phyloP scores from a whole-genome alignment of 1,284 basidiomycete genomes.

The Nidula niveotomentosa region DNA sequence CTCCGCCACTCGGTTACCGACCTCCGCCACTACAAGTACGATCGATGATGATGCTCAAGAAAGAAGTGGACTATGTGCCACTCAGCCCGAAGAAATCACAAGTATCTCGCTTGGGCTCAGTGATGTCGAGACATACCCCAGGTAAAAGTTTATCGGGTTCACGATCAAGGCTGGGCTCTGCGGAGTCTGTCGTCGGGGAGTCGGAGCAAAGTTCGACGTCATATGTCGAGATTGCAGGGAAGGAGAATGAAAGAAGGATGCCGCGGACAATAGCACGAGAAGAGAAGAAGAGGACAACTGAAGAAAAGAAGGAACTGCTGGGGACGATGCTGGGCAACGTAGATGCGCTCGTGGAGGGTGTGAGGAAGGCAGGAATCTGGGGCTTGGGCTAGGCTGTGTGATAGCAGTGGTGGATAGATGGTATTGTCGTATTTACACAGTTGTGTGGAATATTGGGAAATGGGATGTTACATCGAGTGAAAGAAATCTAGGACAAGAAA shows the following conservation, averaged over 20 bases:
- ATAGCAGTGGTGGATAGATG: background rate
- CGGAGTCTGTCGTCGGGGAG: slow-evolving; percentile 5
- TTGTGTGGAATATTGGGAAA: too few relatives aligned
- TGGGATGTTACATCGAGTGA: too few relatives aligned
- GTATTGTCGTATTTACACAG: background rate
- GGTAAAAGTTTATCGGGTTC: slow-evolving; percentile 17
- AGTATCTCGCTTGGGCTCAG: slow-evolving; percentile 9
- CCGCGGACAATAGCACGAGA: background rate
- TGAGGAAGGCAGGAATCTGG: slow-evolving; percentile 83
- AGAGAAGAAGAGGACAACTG: slow-evolving; percentile 54
- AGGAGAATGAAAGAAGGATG: background rate
- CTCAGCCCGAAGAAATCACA: slow-evolving; percentile 61
- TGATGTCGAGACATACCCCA: slow-evolving; percentile 11
- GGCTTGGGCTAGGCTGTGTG: slow-evolving; percentile 40
- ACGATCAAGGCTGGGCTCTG: slow-evolving; percentile 10
- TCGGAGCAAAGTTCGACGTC: background rate
- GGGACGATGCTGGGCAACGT: slow-evolving; percentile 86
- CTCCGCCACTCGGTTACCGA: slow-evolving; percentile 27
- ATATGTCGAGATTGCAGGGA: background rate
- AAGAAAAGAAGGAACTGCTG: slow-evolving; percentile 83
- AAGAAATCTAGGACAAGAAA: too few relatives aligned
- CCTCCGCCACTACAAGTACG: slow-evolving; percentile 33
- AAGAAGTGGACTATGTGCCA: slow-evolving; percentile 71
- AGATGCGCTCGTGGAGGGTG: slow-evolving; percentile 82
- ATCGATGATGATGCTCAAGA: slow-evolving; percentile 60